These are phyloP conservation scores for Talaromyces sp. DNA, from an alignment of 2,329 filamentous ascomycete species.

Conservation along the genomic window DNA sequence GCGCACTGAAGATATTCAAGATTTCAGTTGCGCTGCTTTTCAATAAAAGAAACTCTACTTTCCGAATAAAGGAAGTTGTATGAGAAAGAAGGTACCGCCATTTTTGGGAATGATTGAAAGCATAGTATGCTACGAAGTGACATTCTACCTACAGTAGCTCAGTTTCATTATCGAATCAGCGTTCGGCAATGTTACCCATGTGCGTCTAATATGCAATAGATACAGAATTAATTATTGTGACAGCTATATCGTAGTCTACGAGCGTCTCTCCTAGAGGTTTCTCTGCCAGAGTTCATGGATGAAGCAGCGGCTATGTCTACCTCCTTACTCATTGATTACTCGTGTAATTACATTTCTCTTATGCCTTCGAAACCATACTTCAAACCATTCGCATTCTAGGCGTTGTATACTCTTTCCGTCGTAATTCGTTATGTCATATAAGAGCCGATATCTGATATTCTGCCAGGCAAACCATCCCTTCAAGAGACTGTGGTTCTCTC, in stretches of 20 bases:
- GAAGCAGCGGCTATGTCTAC: too few species aligned
- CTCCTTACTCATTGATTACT: not conserved
- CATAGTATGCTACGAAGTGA: not conserved
- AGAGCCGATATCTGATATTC: not conserved
- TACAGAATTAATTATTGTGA: not conserved
- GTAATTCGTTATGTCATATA: not conserved
- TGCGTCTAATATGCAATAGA: not conserved
- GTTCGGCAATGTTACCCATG: not conserved
- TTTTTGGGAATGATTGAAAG: not conserved
- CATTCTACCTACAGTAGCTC: not conserved
- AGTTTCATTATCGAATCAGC: not conserved
- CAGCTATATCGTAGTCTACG: not conserved
- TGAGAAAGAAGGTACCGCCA: not conserved
- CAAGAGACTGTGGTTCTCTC: not conserved
- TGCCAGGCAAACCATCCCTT: not conserved
- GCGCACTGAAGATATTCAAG: not conserved
- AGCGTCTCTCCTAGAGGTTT: not conserved
- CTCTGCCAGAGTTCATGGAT: not conserved
- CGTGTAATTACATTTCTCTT: not conserved
- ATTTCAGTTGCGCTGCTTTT: not conserved
- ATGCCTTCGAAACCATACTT: too few species aligned
- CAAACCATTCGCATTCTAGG: too few species aligned
- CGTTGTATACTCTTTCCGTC: not conserved
- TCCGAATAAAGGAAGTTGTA: not conserved
- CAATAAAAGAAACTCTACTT: not conserved